Conservation (phyloP, 768 basidiomycete genomes). For the Clathrus columnatus region DNA sequence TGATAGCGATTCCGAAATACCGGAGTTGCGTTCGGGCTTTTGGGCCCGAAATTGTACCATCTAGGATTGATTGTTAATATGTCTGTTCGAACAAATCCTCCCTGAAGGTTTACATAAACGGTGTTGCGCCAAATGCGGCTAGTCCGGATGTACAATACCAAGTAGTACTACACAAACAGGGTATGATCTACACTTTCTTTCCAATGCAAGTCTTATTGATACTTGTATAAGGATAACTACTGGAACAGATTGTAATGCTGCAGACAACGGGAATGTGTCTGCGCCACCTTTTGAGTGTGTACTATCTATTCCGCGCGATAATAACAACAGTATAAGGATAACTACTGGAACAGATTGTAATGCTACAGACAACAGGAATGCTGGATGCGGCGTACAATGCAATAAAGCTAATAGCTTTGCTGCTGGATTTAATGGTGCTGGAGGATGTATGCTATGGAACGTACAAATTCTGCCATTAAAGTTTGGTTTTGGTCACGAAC, state of each 20-base stretch:
- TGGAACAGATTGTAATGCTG: conserved; percentile 40
- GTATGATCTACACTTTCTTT: conserved; percentile 22
- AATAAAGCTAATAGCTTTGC: conserved; percentile 42
- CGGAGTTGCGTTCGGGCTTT: neutral
- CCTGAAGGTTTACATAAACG: conserved; percentile 29
- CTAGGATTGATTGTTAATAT: conserved; percentile 14
- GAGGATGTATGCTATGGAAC: conserved; percentile 62
- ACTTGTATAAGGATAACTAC: conserved; percentile 24
- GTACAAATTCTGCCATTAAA: conserved; percentile 48
- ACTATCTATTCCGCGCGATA: neutral
- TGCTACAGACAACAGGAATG: conserved; percentile 36
- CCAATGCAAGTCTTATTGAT: neutral
- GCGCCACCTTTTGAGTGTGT: too few relatives aligned
- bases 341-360: conserved; percentile 40
- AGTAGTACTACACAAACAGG: conserved; percentile 36
- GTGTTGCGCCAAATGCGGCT: conserved; percentile 40
- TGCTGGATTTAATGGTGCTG: conserved; percentile 45
- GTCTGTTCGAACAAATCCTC: neutral
- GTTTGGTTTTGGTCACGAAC: conserved; percentile 65
- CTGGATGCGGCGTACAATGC: conserved; percentile 46
- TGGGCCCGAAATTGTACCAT: neutral
- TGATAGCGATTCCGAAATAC: neutral
- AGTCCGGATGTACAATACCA: conserved; percentile 52
- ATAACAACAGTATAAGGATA: conserved; percentile 21
- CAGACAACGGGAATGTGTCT: conserved; percentile 26